Evolutionary conservation across 2,329 filamentous ascomycete species (phyloP).

Genomic region (Paraphaeosphaeria sporulosa): DNA sequence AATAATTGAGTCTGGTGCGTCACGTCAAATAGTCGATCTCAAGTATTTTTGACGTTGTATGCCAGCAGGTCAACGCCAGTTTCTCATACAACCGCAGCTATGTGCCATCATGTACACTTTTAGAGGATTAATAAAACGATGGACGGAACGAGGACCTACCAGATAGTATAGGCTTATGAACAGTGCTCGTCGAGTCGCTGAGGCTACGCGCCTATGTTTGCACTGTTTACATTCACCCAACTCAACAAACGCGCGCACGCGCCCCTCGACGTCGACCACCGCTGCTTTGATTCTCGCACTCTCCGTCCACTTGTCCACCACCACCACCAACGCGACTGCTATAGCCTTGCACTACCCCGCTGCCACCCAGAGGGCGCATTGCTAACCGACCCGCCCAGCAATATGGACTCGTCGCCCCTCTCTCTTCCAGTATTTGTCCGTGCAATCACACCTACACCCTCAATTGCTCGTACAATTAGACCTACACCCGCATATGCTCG

Average conservation of each 20-base stretch:
- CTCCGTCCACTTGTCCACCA: not conserved
- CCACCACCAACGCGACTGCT: not conserved
- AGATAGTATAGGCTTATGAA: no score
- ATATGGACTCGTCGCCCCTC: not conserved
- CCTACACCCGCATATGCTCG: not conserved
- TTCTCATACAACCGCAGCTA: no score
- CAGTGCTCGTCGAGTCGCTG: not conserved
- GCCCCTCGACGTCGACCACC: not conserved
- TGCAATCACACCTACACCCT: not conserved
- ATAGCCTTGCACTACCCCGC: not conserved
- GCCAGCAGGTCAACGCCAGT: no score
- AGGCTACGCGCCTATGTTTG: not conserved
- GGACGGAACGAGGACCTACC: no score
- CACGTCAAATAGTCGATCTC: no score
- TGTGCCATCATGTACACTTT: no score
- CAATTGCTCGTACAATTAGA: not conserved
- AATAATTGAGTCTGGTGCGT: no score
- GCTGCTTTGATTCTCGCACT: not conserved
- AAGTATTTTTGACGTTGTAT: no score
- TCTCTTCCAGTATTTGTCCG: not conserved
- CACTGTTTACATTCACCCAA: not conserved
- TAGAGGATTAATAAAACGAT: no score
- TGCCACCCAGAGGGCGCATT: not conserved
- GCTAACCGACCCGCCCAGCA: not conserved
- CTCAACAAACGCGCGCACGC: not conserved